phyloP scores from a whole-genome alignment of 208 protist species.

The Crithidia fasciculata region DNA sequence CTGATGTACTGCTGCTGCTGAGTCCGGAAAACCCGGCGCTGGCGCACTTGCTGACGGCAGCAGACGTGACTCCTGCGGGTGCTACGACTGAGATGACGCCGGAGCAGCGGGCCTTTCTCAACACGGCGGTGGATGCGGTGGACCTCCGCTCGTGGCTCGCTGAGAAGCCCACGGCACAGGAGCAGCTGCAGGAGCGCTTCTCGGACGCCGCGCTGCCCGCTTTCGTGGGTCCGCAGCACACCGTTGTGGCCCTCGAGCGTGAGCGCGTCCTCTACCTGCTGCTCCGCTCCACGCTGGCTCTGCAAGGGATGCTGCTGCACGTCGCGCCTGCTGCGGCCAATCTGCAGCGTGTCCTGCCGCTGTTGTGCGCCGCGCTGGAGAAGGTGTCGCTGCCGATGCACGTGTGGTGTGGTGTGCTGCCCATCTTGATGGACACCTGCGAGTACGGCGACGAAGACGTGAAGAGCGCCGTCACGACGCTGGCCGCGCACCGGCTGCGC shows the following conservation, averaged over 20 bases:
- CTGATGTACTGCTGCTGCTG: constrained; percentile 57
- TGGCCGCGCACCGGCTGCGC: constrained; percentile 47
- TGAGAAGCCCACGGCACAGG: constrained; percentile 20
- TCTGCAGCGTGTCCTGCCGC: constrained; percentile 55
- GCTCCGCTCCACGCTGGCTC: constrained; percentile 46
- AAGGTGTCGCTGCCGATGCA: constrained; percentile 51
- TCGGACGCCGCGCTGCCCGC: constrained; percentile 12
- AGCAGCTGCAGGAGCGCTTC: constrained; percentile 20
- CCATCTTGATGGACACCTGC: constrained; percentile 48
- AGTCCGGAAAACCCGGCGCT: constrained; percentile 59
- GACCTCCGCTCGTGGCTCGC: constrained; percentile 41
- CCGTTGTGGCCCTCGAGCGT: constrained; percentile 21
- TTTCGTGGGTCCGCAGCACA: constrained; percentile 27
- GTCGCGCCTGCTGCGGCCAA: constrained; percentile 35
- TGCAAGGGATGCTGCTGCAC: constrained; percentile 70
- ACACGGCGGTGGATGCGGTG: constrained; percentile 42
- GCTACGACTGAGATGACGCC: constrained; percentile 28
- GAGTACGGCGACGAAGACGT: constrained; percentile 35
- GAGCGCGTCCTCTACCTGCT: constrained; percentile 54
- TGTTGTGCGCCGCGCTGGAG: constrained; percentile 46
- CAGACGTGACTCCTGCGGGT: neutral
- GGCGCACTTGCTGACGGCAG: constrained; percentile 32
- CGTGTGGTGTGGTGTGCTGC: constrained; percentile 59
- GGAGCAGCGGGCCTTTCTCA: constrained; percentile 59
- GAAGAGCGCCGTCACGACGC: constrained; percentile 34